These are phyloP conservation scores for Podospora appendiculata DNA, from an alignment of 495 filamentous ascomycete species.

Conservation along the genomic window DNA sequence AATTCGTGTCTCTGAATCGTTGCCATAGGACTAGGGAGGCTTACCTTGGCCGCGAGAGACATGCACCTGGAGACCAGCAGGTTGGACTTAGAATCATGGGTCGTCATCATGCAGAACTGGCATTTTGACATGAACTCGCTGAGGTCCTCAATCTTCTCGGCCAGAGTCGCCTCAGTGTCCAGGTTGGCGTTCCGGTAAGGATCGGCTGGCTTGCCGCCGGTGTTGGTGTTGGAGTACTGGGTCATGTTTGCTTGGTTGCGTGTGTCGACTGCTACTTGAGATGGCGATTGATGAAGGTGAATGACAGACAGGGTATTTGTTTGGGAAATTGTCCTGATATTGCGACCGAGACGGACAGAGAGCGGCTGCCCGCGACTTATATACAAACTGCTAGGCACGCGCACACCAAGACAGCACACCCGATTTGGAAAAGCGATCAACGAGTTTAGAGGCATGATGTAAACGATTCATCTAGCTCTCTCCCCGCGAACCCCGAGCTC, in stretches of 20 bases:
- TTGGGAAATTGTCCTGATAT: too few relatives aligned
- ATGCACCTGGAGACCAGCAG: conserved; percentile 77
- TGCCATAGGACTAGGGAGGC: background rate
- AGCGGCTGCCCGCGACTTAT: too few relatives aligned
- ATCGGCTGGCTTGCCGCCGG: conserved; percentile 52
- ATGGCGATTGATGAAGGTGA: background rate
- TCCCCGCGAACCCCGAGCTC: background rate
- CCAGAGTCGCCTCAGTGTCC: conserved; percentile 50
- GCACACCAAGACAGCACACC: too few relatives aligned
- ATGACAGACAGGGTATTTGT: too few relatives aligned
- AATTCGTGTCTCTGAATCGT: background rate
- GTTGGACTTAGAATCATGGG: conserved; percentile 46
- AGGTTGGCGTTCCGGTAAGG: conserved; percentile 74
- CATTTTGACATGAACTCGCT: conserved; percentile 54
- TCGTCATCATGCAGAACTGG: conserved; percentile 78
- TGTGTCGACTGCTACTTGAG: conserved; percentile 5
- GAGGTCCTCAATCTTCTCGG: conserved; percentile 76
- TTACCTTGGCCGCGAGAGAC: conserved; percentile 78
- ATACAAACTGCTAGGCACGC: too few relatives aligned
- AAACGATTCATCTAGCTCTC: background rate
- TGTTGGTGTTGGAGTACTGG: conserved; percentile 50
- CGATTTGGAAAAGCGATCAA: background rate
- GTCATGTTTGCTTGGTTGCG: background rate
- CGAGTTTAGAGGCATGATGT: background rate
- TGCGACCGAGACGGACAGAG: too few relatives aligned